Conservation (phyloP, 2,329 filamentous ascomycete species). For the Lecanicillium sp. region DNA sequence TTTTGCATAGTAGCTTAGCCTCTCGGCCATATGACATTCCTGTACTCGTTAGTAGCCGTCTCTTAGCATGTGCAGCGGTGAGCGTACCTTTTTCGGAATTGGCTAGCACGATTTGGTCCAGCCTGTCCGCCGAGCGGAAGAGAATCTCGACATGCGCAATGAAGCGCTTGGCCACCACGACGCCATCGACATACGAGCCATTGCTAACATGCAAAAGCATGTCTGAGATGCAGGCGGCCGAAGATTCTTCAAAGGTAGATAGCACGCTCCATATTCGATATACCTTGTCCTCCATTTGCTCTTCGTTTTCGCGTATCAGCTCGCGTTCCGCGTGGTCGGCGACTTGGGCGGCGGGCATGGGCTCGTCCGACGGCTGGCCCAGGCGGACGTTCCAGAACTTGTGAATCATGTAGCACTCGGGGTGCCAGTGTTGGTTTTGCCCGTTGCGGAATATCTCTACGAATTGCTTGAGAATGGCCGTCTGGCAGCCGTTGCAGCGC, state of each 20-base stretch:
- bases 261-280: conserved; percentile 97
- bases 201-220: conserved; percentile 99
- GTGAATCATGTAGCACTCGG: conserved; percentile 99
- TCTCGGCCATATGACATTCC: conserved; percentile 88
- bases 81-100: conserved; percentile 67
- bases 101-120: conserved; percentile 65
- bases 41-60: conserved; percentile 21
- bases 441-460: conserved; percentile 98
- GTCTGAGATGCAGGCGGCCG: conserved; percentile 95
- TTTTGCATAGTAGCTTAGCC: conserved; percentile 98
- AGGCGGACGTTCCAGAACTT: conserved; percentile 99
- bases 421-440: conserved; percentile 98
- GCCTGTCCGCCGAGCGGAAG: conserved; percentile 78
- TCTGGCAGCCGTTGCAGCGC: conserved; percentile 92
- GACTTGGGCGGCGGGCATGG: conserved; percentile 31
- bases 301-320: conserved; percentile 74
- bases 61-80: too few species aligned
- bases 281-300: conserved; percentile 95
- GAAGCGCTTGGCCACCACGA: conserved; percentile 90
- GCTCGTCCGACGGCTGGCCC: conserved; percentile 48
- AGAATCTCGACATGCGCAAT: conserved; percentile 93
- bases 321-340: conserved; percentile 59
- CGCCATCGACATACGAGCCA: conserved; percentile 89
- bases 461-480: conserved; percentile 96
- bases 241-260: conserved; percentile 95